Evolutionary conservation across 2,329 filamentous ascomycete species (phyloP).

Genomic region (Myotisia sp.): DNA sequence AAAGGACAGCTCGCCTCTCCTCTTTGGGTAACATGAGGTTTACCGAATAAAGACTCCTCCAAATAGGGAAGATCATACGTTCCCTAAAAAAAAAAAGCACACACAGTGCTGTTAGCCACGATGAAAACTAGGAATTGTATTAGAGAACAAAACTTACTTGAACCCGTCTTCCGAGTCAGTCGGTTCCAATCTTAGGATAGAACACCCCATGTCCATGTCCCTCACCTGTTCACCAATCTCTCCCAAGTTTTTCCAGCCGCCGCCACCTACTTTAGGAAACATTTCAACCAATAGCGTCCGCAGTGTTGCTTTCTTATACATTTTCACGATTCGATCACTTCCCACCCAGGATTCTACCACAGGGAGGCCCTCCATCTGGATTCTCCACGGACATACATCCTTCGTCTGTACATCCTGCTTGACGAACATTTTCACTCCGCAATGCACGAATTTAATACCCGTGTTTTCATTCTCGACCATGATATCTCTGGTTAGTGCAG

Average conservation of each 20-base stretch:
- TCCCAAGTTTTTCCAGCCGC: constrained; percentile 59
- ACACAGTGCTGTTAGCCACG: background rate
- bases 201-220: constrained; percentile 78
- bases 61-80: constrained; percentile 76
- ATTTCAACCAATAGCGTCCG: constrained; percentile 78
- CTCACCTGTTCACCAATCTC: constrained; percentile 77
- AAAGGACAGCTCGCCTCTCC: constrained; percentile 79
- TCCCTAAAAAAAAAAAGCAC: constrained; percentile 36
- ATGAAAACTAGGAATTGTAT: background rate
- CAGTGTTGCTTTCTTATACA: constrained; percentile 67
- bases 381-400: constrained; percentile 82
- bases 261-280: constrained; percentile 76
- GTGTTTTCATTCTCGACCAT: constrained; percentile 75
- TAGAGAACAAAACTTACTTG: constrained; percentile 23
- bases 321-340: constrained; percentile 55
- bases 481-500: constrained; percentile 68
- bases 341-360: constrained; percentile 87
- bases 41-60: constrained; percentile 80
- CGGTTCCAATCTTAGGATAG: constrained; percentile 70
- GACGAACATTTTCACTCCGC: constrained; percentile 97
- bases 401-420: constrained; percentile 84
- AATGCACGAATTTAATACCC: constrained; percentile 90
- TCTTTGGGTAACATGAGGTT: constrained; percentile 99
- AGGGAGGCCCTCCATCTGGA: constrained; percentile 85
- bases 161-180: constrained; percentile 49